Base-by-base conservation (phyloP, 441 rosid genomes). In the Omphalea diandra region DNA sequence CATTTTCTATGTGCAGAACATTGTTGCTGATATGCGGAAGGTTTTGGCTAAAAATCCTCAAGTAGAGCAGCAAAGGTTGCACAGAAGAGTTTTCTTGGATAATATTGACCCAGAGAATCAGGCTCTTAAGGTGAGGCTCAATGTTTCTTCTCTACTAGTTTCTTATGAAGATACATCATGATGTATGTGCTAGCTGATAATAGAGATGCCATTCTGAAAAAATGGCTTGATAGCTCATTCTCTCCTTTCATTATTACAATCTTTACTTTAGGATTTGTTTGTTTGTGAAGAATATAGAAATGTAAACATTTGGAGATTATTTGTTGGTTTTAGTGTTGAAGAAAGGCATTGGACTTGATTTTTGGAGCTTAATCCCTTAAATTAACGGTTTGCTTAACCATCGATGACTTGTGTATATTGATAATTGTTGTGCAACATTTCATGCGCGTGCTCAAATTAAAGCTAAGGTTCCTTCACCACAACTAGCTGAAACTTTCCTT, bases 291-390 rank as follows among this genome's bases (percentile, higher is more conserved):
- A 46, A 7, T 22, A 46, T n/a, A 69, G 60, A 40, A 15, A 41
- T 27, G 12, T 54, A 27, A 12, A 43, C 1, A 53, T 35, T 36
- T 65, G 55, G 53, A 41, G 58, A 61, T 27, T 49, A 14, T 22
- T 12, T 44, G 40, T n/a, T 70, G 65, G 65, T 47, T 54, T 17
- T 55, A 20, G 67, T 26, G 53, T 61, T 44, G 17, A 69, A 54
- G 24, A 43, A 44, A 24, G 32, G 60, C 17, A 7, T 41, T 61
- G 29, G 22, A n/a, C 36, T 60, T 15, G 22, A 15, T 33, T 43
- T 57, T 56, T 54, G 44, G 57, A 22, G 61, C 24, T 36, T 38
- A 38, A 20, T 4, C 43, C 35, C 22, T 31, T 33, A 63, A 70
- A 24, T 43, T 22, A 32, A 35, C 58, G 56, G 26, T 49, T 50